A percentile compares a stretch with the other conserved stretches of the same genome.
Evolutionary conservation across 768 basidiomycete genomes (phyloP).

Genomic region (Mycena albidolilacea): DNA sequence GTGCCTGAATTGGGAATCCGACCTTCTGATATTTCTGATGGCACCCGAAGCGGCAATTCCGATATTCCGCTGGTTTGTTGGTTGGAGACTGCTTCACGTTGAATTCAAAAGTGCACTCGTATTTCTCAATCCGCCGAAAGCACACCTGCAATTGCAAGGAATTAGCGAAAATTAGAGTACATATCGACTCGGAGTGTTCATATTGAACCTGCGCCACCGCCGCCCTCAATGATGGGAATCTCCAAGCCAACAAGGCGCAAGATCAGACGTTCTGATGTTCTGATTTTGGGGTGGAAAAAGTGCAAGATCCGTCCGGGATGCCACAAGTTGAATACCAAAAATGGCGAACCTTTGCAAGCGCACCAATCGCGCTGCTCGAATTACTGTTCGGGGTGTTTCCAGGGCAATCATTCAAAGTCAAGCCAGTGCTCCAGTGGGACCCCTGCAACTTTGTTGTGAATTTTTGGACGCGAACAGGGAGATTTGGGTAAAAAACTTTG

Average conservation of each 20-base stretch:
- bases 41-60: neutral
- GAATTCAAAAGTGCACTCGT: too few relatives aligned
- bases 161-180: too few relatives aligned
- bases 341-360: neutral
- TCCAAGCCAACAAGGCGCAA: slow-evolving; percentile 3
- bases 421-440: neutral
- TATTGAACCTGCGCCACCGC: too few relatives aligned
- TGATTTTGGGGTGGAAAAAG: neutral
- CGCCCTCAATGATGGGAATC: neutral
- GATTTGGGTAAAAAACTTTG: neutral
- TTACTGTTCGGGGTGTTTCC: neutral
- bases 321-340: neutral
- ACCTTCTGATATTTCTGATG: slow-evolving; percentile 7
- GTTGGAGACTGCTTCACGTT: too few relatives aligned
- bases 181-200: too few relatives aligned
- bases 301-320: slow-evolving; percentile 20
- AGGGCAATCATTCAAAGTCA: neutral
- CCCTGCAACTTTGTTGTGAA: neutral
- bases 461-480: neutral
- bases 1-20: neutral
- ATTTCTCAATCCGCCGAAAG: too few relatives aligned
- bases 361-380: neutral
- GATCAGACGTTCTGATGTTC: slow-evolving; percentile 16
- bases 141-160: too few relatives aligned
- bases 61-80: neutral